phyloP scores from a whole-genome alignment of 805 yeast genomes.

The Torulaspora delbrueckii region DNA sequence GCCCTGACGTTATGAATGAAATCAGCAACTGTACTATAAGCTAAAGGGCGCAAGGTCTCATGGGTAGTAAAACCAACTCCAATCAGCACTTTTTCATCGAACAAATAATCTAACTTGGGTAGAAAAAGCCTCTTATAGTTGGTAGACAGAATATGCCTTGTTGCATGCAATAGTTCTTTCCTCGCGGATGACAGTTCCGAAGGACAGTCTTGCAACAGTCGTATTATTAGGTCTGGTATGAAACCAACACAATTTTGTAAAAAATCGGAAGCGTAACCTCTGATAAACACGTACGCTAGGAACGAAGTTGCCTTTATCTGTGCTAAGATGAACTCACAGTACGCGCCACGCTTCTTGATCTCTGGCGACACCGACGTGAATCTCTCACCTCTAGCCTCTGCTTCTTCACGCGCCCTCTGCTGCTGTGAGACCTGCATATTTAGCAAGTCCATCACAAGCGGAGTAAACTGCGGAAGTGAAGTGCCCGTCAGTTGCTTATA shows the following conservation, averaged over 20 bases:
- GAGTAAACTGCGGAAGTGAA: slow-evolving; percentile 71
- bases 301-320: slow-evolving; percentile 97
- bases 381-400: slow-evolving; percentile 51
- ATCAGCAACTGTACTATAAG: slow-evolving; percentile 93
- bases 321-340: slow-evolving; percentile 82
- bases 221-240: slow-evolving; percentile 81
- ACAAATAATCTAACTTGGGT: slow-evolving; percentile 77
- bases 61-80: slow-evolving; percentile 91
- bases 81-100: slow-evolving; percentile 80
- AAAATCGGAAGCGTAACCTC: slow-evolving; percentile 71
- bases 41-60: slow-evolving; percentile 87
- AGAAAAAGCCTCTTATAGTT: slow-evolving; percentile 77
- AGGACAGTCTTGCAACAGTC: slow-evolving; percentile 92
- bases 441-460: slow-evolving; percentile 71
- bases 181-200: slow-evolving; percentile 86
- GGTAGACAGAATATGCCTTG: slow-evolving; percentile 90
- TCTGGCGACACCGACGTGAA: slow-evolving; percentile 70
- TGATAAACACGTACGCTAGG: slow-evolving; percentile 82
- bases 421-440: slow-evolving; percentile 81
- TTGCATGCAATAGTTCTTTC: slow-evolving; percentile 88
- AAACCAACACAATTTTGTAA: slow-evolving; percentile 50
- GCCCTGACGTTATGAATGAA: slow-evolving; percentile 87
- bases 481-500: slow-evolving; percentile 70
- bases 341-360: slow-evolving; percentile 70
- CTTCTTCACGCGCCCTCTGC: slow-evolving; percentile 53